These are phyloP conservation scores for Eucalyptus urophylla DNA, from an alignment of 345 rosid genomes.

Conservation along the genomic window DNA sequence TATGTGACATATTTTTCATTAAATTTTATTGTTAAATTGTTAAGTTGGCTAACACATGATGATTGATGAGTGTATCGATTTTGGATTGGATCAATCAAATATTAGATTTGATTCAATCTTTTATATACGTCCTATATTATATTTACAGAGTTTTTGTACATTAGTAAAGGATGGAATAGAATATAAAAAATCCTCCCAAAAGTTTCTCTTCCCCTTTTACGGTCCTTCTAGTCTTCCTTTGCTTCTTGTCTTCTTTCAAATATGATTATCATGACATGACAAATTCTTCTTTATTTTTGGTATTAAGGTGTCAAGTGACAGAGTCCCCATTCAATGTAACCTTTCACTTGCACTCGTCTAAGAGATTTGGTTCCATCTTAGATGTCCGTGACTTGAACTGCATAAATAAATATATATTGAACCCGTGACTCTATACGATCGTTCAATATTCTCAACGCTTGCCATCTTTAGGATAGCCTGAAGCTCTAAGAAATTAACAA, in stretches of 20 bases:
- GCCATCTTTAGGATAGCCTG: background rate
- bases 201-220: no score
- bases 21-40: no score
- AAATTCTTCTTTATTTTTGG: background rate
- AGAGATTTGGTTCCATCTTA: background rate
- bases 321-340: background rate
- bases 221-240: no score
- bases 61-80: rapidly evolving
- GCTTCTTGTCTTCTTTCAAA: no score
- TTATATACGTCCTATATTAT: rapidly evolving
- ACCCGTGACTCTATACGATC: background rate
- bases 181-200: no score
- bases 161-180: no score
- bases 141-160: no score
- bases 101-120: no score
- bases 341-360: no score
- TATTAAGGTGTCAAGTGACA: background rate
- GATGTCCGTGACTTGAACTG: background rate
- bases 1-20: rapidly evolving
- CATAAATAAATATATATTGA: background rate
- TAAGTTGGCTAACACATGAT: rapidly evolving
- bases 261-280: background rate
- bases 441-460: background rate
- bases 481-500: background rate
- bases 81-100: no score